A percentile compares a stretch with the other conserved stretches of the same genome.
Conservation (phyloP, 2,329 filamentous ascomycete genomes). For the Colletotrichum noveboracense region DNA sequence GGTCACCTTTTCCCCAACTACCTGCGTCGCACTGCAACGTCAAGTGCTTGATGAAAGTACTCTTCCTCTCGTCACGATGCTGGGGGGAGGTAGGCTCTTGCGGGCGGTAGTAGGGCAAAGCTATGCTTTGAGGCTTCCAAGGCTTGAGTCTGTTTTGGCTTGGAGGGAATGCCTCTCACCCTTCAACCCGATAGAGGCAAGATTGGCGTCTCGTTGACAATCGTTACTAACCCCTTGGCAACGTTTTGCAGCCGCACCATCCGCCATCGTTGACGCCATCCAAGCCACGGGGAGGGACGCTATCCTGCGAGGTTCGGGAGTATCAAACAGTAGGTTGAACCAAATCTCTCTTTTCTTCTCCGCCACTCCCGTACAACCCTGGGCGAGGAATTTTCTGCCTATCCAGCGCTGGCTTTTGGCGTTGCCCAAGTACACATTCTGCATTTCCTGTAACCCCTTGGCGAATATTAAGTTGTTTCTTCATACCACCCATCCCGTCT, state of each 20-base stretch:
- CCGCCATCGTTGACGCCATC: slow-evolving; percentile 86
- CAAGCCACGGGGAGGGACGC: slow-evolving; percentile 91
- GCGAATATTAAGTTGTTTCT: slow-evolving; percentile 7
- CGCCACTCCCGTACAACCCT: not conserved
- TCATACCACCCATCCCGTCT: slow-evolving; percentile 2
- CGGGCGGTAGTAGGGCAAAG: not conserved
- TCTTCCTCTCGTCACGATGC: not conserved
- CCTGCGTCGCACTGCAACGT: not conserved
- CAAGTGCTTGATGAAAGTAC: not conserved
- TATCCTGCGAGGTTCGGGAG: slow-evolving; percentile 88
- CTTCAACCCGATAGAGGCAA: not conserved
- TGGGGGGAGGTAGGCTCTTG: not conserved
- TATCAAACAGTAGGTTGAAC: slow-evolving; percentile 74
- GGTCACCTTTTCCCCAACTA: not conserved
- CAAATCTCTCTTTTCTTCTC: slow-evolving; percentile 9
- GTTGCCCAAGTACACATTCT: not conserved
- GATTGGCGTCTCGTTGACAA: not conserved
- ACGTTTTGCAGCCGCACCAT: slow-evolving; percentile 71
- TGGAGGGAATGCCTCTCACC: not conserved
- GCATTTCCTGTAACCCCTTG: slow-evolving; percentile 12
- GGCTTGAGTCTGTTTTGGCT: not conserved
- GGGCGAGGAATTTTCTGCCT: not conserved
- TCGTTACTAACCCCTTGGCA: slow-evolving; percentile 7
- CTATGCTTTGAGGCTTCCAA: not conserved
- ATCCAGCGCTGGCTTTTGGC: not conserved